Base-by-base conservation (phyloP, 2,329 filamentous ascomycete genomes). In the Neonectria magnoliae region DNA sequence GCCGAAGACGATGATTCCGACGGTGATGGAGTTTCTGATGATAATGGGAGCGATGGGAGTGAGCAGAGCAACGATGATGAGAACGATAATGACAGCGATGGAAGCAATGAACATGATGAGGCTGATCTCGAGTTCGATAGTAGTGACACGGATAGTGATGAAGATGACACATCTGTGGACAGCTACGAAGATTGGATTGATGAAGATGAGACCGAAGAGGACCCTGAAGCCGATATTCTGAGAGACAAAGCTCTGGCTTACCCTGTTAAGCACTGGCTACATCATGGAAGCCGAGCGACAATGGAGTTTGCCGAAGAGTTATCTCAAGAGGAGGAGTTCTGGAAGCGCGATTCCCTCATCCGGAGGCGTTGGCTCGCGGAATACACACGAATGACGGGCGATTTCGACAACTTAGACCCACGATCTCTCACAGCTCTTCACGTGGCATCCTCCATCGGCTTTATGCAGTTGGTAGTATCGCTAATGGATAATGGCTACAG, bases 261-360 rank as follows among this genome's bases (percentile, higher is more conserved):
- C 20, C 75, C 79, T 5, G 75, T 82, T 5, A 81, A 80, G 52
- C 67, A 82, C 38, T 82, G 81, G 81, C 70, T 82, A 3, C 71
- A 76, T 6, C 81, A 82, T 55, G 81, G 79, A 2, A 78, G 78
- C 45, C 80, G 80, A 53, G 80, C 81, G 18, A 82, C 81, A 0
- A 64, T 72, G 4, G 80, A 81, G 53, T 79, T 82, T n/a, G 79
- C 80, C 0, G 80, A 82, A 36, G 77, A 76, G 10, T 67, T 82
- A 2, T 80, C 79, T 57, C 51, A 72, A 8, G 80, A 81, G 41
- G 58, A 75, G 6, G 75, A 78, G 10, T 82, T 82, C 57, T 82
- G 81, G 81, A 73, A 75, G 31, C 67, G 64, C 0, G 74, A 75
- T 14, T 82, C 81, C 0, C 60, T 67, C 1, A 75, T 81, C 10